Conservation (phyloP, 2,329 filamentous ascomycete genomes). For the Colletotrichum orchidophilum region DNA sequence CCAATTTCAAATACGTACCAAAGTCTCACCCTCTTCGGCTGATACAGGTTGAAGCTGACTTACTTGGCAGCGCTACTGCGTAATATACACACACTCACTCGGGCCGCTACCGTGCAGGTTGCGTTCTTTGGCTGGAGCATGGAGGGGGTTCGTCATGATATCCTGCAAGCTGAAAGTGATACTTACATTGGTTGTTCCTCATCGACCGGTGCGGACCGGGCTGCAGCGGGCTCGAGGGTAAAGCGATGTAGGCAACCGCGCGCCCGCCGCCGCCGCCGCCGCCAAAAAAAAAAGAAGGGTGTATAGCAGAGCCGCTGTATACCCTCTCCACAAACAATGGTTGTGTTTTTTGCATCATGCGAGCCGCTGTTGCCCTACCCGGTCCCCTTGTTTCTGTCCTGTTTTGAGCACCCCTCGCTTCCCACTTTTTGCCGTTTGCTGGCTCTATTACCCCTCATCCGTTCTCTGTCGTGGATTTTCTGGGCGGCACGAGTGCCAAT, state of each 20-base stretch:
- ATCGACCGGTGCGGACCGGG: not conserved
- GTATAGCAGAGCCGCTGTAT: slow-evolving; percentile 31
- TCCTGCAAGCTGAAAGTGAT: not conserved
- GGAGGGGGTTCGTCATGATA: not conserved
- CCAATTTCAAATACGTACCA: not conserved
- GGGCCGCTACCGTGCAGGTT: not conserved
- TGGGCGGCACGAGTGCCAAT: not conserved
- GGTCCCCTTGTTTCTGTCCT: slow-evolving; percentile 2
- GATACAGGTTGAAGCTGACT: not conserved
- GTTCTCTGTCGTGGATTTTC: not conserved
- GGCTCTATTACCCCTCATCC: not conserved
- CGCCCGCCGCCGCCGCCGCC: not conserved
- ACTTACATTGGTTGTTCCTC: not conserved
- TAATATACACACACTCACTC: not conserved
- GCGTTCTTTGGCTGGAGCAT: not conserved
- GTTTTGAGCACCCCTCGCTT: slow-evolving; percentile 21
- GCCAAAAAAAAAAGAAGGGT: not conserved
- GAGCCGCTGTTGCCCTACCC: not conserved
- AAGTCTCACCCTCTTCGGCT: not conserved
- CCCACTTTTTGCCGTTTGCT: not conserved
- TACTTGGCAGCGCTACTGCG: not conserved
- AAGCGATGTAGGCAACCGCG: not conserved
- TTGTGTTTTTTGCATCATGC: slow-evolving; percentile 14
- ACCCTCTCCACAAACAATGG: slow-evolving; percentile 8
- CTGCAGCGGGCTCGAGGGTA: not conserved